phyloP scores from a whole-genome alignment of 75 land plant species.

The Picea glauca region DNA sequence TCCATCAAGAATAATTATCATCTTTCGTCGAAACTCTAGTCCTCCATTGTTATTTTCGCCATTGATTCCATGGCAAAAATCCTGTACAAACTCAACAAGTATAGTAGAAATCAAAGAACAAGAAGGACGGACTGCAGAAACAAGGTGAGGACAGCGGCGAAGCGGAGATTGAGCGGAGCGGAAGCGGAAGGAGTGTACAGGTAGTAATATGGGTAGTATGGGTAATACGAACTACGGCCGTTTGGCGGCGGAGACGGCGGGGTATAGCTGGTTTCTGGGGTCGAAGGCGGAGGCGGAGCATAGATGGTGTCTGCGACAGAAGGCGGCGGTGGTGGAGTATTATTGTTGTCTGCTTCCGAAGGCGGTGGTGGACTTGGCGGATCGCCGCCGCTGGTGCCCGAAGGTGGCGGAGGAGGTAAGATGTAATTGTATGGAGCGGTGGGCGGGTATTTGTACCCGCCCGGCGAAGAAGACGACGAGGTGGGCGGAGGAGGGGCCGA shows the following conservation, averaged over 20 bases:
- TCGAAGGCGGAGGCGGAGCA: not conserved
- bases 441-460: not conserved
- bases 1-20: no score
- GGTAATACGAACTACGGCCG: not conserved
- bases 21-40: no score
- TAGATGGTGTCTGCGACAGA: not conserved
- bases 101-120: no score
- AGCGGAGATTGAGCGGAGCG: not conserved
- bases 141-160: no score
- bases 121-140: no score
- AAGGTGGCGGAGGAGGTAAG: constrained; percentile 3
- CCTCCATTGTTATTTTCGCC: no score
- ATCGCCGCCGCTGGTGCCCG: not conserved
- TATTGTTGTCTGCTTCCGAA: not conserved
- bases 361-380: no score
- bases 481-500: not conserved
- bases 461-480: not conserved
- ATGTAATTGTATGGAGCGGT: not conserved
- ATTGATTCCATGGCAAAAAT: no score
- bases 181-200: constrained; percentile 5
- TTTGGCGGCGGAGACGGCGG: not conserved
- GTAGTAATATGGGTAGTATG: constrained; percentile 4
- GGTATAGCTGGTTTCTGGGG: not conserved
- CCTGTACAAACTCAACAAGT: no score
- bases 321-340: not conserved